Conservation (phyloP, 2,329 filamentous ascomycete genomes). For the Phyllosticta citriasiana region DNA sequence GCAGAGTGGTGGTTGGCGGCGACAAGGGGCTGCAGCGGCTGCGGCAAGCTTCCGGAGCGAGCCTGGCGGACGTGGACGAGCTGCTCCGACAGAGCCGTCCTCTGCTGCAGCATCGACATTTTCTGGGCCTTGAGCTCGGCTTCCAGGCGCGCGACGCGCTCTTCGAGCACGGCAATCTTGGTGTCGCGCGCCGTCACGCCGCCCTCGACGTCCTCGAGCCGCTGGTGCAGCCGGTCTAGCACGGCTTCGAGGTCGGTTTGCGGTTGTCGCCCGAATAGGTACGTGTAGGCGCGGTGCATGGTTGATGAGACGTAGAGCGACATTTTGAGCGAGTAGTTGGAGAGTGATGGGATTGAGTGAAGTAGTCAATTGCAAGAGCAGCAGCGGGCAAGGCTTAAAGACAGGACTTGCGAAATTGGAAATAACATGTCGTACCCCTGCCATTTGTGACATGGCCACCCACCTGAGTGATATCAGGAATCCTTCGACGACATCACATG, state of each 20-base stretch:
- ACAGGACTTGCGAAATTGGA: not conserved
- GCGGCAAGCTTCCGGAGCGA: not conserved
- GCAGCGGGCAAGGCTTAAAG: not conserved
- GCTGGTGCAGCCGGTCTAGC: conserved; percentile 8
- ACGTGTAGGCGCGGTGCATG: conserved; percentile 7
- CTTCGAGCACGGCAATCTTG: conserved; percentile 23
- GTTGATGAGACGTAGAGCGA: not conserved
- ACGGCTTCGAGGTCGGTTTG: conserved; percentile 1
- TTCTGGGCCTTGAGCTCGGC: conserved; percentile 12
- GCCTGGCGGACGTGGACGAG: conserved; percentile 20
- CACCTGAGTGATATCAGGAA: not conserved
- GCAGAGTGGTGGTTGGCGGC: not conserved
- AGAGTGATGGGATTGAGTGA: not conserved
- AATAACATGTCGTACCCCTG: not conserved
- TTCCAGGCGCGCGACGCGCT: conserved; percentile 14
- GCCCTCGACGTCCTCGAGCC: conserved; percentile 15
- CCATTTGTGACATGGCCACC: not conserved
- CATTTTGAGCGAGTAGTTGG: not conserved
- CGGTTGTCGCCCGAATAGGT: conserved; percentile 3
- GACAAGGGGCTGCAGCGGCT: conserved; percentile 4
- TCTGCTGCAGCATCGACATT: conserved; percentile 18
- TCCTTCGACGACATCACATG: not conserved
- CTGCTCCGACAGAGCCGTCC: conserved; percentile 30
- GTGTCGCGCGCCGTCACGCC: conserved; percentile 8
- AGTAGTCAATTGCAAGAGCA: not conserved